phyloP scores from a whole-genome alignment of 192 early-diverging fungal species.

The Rhizoclosmatium globosum region DNA sequence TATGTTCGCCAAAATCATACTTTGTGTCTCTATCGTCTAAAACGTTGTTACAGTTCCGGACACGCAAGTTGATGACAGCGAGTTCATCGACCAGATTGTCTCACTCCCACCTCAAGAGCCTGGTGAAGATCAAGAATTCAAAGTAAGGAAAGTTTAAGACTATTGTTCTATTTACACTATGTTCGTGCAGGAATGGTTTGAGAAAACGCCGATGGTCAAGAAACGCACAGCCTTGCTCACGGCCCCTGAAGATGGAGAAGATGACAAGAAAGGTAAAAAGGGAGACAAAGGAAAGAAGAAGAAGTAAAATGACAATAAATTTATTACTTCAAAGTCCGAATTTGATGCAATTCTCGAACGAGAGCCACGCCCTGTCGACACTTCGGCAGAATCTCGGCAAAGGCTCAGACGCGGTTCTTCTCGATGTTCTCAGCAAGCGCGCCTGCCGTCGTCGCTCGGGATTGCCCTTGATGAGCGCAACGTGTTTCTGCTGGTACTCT shows the following conservation, averaged over 20 bases:
- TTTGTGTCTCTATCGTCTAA: background rate
- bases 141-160: conserved; percentile 39
- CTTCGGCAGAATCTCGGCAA: background rate
- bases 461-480: background rate
- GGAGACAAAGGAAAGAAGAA: background rate
- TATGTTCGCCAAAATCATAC: conserved; percentile 19
- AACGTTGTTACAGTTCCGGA: conserved; percentile 38
- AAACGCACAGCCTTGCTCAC: conserved; percentile 53
- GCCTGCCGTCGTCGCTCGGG: background rate
- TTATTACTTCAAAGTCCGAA: too few species aligned
- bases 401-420: background rate
- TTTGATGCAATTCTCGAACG: background rate
- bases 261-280: conserved; percentile 12
- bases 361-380: background rate
- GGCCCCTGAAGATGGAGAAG: conserved; percentile 47
- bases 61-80: conserved; percentile 54
- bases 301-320: background rate
- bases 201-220: conserved; percentile 58
- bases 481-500: background rate
- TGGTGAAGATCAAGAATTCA: conserved; percentile 57
- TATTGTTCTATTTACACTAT: conserved; percentile 5
- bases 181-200: conserved; percentile 56
- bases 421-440: background rate
- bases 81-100: conserved; percentile 61
- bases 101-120: conserved; percentile 50